A percentile compares a stretch with the other conserved stretches of the same genome.
Conservation (phyloP, 805 yeast genomes). For the Candida dajiaensis region DNA sequence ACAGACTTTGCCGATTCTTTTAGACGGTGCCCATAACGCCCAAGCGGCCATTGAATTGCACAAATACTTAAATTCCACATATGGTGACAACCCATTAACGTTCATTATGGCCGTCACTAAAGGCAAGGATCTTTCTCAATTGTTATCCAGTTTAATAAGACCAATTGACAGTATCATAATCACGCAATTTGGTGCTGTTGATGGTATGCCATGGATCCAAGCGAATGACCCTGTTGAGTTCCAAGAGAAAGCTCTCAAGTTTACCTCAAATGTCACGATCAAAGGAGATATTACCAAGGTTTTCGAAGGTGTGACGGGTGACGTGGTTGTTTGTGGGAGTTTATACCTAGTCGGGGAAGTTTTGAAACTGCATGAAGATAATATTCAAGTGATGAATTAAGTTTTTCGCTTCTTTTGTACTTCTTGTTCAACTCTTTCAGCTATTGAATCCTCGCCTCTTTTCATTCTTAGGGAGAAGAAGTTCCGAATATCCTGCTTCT, state of each 20-base stretch:
- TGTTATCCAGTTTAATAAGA: slow-evolving; percentile 46
- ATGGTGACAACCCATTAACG: slow-evolving; percentile 22
- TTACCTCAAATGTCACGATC: slow-evolving; percentile 24
- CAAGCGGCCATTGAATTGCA: slow-evolving; percentile 75
- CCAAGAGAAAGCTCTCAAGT: slow-evolving; percentile 18
- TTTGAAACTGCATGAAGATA: slow-evolving; percentile 30
- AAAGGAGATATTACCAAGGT: slow-evolving; percentile 24
- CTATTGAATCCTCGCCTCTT: not conserved
- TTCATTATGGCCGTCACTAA: slow-evolving; percentile 72
- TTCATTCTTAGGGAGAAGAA: not conserved
- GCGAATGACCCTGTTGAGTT: slow-evolving; percentile 33
- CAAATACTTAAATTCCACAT: slow-evolving; percentile 37
- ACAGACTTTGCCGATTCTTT: slow-evolving; percentile 33
- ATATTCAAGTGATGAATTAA: not conserved
- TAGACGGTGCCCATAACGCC: slow-evolving; percentile 94
- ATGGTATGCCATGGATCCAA: slow-evolving; percentile 91
- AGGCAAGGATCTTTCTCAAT: slow-evolving; percentile 54
- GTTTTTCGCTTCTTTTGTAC: not conserved
- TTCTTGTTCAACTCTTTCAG: not conserved
- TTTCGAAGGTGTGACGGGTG: slow-evolving; percentile 19
- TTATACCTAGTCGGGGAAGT: slow-evolving; percentile 61
- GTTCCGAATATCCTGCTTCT: not conserved
- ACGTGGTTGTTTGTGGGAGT: slow-evolving; percentile 61
- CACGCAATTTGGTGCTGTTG: slow-evolving; percentile 63
- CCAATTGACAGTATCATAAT: slow-evolving; percentile 52